Conservation (phyloP, 2,329 filamentous ascomycete genomes). For the Aspergillus carbonarius region DNA sequence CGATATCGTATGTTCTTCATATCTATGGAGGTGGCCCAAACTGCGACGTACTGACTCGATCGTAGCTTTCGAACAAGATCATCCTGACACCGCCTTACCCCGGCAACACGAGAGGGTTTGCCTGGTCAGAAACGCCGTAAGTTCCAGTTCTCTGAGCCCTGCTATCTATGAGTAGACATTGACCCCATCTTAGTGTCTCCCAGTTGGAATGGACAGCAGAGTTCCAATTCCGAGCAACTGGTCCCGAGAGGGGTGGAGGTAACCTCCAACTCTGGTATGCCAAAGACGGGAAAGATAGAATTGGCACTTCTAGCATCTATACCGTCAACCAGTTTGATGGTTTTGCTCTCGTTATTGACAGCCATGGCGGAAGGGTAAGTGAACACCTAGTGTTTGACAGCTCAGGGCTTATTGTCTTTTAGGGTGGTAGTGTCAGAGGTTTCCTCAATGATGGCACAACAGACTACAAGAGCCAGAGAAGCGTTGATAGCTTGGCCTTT, state of each 20-base stretch:
- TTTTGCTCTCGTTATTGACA: conserved; percentile 82
- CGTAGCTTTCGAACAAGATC: conserved; percentile 76
- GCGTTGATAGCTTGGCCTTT: conserved; percentile 83
- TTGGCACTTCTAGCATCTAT: conserved; percentile 78
- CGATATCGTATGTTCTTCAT: not conserved
- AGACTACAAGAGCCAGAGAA: conserved; percentile 73
- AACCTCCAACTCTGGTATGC: conserved; percentile 94
- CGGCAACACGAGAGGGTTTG: conserved; percentile 77
- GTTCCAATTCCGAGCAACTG: conserved; percentile 82
- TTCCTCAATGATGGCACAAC: conserved; percentile 89
- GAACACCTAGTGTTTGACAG: not conserved
- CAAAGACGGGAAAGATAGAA: conserved; percentile 62
- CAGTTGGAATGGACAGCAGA: conserved; percentile 76
- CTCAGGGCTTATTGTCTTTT: conserved; percentile 3
- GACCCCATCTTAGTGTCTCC: conserved; percentile 32
- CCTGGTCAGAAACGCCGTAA: conserved; percentile 70
- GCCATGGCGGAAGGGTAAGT: conserved; percentile 66
- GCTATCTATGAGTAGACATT: not conserved
- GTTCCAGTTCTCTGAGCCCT: conserved; percentile 13
- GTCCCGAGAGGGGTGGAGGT: conserved; percentile 79
- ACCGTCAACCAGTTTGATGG: conserved; percentile 84
- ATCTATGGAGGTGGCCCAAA: not conserved
- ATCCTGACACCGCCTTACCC: conserved; percentile 87
- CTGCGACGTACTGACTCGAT: conserved; percentile 14
- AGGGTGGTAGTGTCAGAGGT: conserved; percentile 78